Conservation (phyloP, 805 yeast genomes). For the Saccharomyces kudriavzevii region DNA sequence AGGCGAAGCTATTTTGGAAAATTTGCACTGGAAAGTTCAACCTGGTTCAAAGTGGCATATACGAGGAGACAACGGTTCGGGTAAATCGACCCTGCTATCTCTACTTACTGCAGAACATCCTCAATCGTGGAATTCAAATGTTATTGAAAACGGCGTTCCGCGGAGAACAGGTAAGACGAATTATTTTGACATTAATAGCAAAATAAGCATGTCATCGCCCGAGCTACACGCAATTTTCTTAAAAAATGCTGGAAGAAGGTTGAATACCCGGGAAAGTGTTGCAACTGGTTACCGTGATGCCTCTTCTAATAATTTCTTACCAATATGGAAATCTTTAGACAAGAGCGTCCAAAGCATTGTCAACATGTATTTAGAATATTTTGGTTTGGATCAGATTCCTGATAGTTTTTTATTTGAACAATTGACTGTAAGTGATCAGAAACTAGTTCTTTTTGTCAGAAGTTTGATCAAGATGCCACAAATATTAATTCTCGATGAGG, state of each 20-base stretch:
- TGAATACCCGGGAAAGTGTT: constrained; percentile 50
- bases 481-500: constrained; percentile 80
- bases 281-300: constrained; percentile 73
- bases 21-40: constrained; percentile 58
- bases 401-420: constrained; percentile 40
- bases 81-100: constrained; percentile 82
- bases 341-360: constrained; percentile 33
- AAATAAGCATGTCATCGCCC: constrained; percentile 85
- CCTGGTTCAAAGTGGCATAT: constrained; percentile 83
- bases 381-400: constrained; percentile 34
- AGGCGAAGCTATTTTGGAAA: constrained; percentile 48
- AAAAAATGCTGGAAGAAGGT: constrained; percentile 23
- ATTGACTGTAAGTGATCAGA: constrained; percentile 65
- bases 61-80: constrained; percentile 84
- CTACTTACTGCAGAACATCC: constrained; percentile 92
- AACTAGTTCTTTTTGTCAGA: constrained; percentile 64
- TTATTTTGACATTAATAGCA: constrained; percentile 68
- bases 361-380: constrained; percentile 40
- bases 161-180: constrained; percentile 68
- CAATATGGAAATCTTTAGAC: constrained; percentile 35
- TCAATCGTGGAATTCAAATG: constrained; percentile 78
- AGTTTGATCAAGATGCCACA: constrained; percentile 73
- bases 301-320: constrained; percentile 38
- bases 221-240: constrained; percentile 89
- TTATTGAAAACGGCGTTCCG: constrained; percentile 53